Evolutionary conservation across 768 basidiomycete genomes (phyloP).

Genomic region (Lactarius sanguifluus): DNA sequence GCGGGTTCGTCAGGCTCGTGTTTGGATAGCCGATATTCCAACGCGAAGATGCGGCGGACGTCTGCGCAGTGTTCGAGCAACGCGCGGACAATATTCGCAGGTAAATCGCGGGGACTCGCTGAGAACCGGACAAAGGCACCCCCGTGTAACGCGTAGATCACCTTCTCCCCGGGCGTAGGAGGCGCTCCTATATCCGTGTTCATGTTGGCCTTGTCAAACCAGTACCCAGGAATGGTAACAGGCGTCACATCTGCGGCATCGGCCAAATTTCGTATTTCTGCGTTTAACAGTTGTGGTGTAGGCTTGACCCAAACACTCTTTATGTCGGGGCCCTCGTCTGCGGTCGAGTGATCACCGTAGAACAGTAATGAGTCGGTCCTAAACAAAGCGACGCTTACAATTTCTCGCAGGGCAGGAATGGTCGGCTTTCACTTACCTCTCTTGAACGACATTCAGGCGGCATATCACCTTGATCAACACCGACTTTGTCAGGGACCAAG

Average conservation of each 20-base stretch:
- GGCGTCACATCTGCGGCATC: conserved; percentile 15
- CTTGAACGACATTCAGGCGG: conserved; percentile 7
- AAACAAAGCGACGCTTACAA: background rate
- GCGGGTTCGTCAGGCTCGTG: conserved; percentile 40
- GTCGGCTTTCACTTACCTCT: conserved; percentile 1
- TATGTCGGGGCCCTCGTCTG: conserved; percentile 18
- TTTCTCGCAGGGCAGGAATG: background rate
- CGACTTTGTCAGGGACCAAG: conserved; percentile 18
- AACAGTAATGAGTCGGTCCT: conserved; percentile 20
- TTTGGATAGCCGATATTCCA: conserved; percentile 73
- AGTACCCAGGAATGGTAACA: conserved; percentile 26
- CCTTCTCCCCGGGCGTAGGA: conserved; percentile 51
- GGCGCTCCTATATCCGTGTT: conserved; percentile 34
- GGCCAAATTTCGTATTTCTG: conserved; percentile 23
- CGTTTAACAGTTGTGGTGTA: conserved; percentile 24
- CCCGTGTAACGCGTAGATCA: conserved; percentile 63
- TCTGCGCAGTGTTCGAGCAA: conserved; percentile 31
- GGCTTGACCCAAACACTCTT: conserved; percentile 30
- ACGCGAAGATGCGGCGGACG: conserved; percentile 53
- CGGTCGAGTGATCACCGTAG: conserved; percentile 23
- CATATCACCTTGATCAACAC: conserved; percentile 9
- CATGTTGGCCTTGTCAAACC: conserved; percentile 21
- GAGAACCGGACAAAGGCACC: conserved; percentile 56
- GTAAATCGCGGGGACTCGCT: conserved; percentile 52
- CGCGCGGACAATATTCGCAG: conserved; percentile 43